Evolutionary conservation across 2,329 filamentous ascomycete species (phyloP).

Genomic region (Fusarium sp.): DNA sequence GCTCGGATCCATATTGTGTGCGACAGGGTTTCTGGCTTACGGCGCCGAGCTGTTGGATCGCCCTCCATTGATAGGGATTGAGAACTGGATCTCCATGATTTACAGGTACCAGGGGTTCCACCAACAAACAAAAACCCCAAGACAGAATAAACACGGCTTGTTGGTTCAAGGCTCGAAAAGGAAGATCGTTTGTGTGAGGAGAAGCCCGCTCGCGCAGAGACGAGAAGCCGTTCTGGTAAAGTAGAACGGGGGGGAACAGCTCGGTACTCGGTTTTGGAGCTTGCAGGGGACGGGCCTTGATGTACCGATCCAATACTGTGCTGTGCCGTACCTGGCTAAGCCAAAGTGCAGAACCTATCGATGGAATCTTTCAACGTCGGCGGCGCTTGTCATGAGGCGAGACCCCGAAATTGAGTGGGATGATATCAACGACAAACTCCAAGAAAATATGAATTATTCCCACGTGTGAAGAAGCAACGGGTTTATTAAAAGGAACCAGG

Average conservation of each 20-base stretch:
- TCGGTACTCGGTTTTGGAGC: conserved; percentile 24
- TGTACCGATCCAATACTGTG: background rate
- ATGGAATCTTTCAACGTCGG: conserved; percentile 25
- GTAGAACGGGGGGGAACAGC: conserved; percentile 5
- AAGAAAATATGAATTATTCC: background rate
- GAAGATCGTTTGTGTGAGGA: conserved; percentile 16
- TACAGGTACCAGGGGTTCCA: conserved; percentile 2
- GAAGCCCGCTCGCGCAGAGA: conserved; percentile 22
- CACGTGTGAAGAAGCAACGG: background rate
- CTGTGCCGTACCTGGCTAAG: conserved; percentile 19
- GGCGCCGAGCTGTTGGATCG: conserved; percentile 30
- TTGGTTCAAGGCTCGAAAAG: conserved; percentile 1
- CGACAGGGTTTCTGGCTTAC: conserved; percentile 39
- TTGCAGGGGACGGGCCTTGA: conserved; percentile 6
- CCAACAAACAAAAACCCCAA: background rate
- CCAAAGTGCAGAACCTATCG: background rate
- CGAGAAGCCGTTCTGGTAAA: conserved; percentile 23
- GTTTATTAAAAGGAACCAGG: background rate
- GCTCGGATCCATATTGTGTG: conserved; percentile 8
- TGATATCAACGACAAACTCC: background rate
- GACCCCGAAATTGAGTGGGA: background rate
- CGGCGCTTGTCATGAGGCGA: conserved; percentile 17
- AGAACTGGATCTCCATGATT: conserved; percentile 53
- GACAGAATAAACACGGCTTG: background rate
- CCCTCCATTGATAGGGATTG: conserved; percentile 42